Evolutionary conservation across 176 grass and related monocot species (phyloP), one percentile per base, ranked within the genome.

Genomic region (Oryza australiensis): DNA sequence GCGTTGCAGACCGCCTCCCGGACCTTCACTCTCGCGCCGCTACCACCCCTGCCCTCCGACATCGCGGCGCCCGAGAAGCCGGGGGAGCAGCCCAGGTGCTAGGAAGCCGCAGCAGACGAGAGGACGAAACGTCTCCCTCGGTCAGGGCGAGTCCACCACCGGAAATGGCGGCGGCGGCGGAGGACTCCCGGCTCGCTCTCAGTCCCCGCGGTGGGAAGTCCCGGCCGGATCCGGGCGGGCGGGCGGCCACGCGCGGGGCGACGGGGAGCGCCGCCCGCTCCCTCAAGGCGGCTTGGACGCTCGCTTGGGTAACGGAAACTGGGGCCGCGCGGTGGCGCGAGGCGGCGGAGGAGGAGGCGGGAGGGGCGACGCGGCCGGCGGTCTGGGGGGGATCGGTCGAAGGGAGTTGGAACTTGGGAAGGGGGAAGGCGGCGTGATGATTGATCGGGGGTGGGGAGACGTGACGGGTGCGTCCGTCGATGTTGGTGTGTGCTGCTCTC

Each of bases 1-100:
- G 87, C 89, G 73, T 94, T 89, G 87, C 89, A 72, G 43, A 74
- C 87, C 41, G 78, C 91, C 55, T 71, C 80, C 53, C 64, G 77
- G 80, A 45, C 35, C 64, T 82, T 87, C 64, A 38, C 64, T 71
- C 64, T 72, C n/a, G n/a, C 78, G 41, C 72, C 64, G 53, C 38
- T 49, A 49, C 59, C 30, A 45, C 24, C 81, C 81, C 64, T 78
- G 55, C 30, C 12, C 16, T 72, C 86, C 12, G 72, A 72, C 86
- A 87, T 87, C 23, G 38, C 73, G 5, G 41, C 28, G 35, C 35
- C 7, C 35, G 35, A 37, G 15, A n/a, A 70, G 38, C 48, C 63
- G 68, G 42, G 35, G 35, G 7, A 7, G 27, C 38, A 11, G 20
- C 20, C 7, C 7, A 38, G 60, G 62, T 32, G 41, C n/a, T 43